Evolutionary conservation across 306 rosid species (phyloP), one percentile per base, ranked within the genome.

Genomic region (Lathyrus oleraceus): DNA sequence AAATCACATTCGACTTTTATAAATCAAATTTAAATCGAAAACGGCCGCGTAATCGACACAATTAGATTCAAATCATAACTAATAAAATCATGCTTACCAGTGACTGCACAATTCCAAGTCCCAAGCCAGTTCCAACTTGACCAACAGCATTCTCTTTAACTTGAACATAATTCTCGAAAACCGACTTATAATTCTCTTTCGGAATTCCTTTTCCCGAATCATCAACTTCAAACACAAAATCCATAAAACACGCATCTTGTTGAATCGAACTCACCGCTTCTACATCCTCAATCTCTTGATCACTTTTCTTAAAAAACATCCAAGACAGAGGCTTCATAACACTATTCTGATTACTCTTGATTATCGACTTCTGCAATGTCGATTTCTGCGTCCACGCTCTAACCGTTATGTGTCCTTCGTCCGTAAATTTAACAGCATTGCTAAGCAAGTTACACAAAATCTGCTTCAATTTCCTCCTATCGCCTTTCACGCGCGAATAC

Each of bases 121-220:
- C 97, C 64, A 93, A 87, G 64, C 98, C 97, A 78, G 96, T 88
- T 79, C 96, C 97, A 42, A 82, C 90, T 67, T 71, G 82, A 12
- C 86, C 87, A 61, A 73, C 51, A 60, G 84, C 69, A 35, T 84
- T 87, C 67, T 90, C 87, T 63, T 83, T 88, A 42, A 90, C 88
- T 81, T 90, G 96, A 44, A 93, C 91, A 30, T 81, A 93, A 77
- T 90, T 81, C 72, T 93, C 90, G 23, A 87, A 93, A 53, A 93
- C 90, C 6, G 79, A 58, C 61, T 76, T 74, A 7, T 69, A 79
- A 53, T 85, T 81, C 76, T 93, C 97, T 63, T 88, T 90, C 1
- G 93, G 98, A 67, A 90, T 93, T 66, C 98, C 98, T 74, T 73
- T 84, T n/a, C 98, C 96, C 0, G 90, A 88, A 38, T 93, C 97